These are phyloP conservation scores for Fusarium palustre DNA, from an alignment of 2,329 filamentous ascomycete genomes.

Conservation along the genomic window DNA sequence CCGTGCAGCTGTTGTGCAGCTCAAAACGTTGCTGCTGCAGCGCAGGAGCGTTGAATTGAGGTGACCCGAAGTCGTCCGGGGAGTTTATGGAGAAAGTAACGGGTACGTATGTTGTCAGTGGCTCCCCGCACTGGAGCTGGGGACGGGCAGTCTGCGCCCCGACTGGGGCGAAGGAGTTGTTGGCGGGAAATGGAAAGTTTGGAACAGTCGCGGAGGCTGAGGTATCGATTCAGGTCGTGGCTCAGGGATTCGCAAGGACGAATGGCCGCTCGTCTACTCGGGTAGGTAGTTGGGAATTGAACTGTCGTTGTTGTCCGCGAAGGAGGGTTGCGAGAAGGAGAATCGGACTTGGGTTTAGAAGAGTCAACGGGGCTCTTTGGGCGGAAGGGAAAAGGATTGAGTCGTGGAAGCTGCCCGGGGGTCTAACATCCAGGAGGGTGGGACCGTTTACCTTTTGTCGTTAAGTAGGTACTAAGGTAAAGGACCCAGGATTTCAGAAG, in stretches of 20 bases:
- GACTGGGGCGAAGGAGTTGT: conserved; percentile 29
- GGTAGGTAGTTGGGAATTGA: conserved; percentile 16
- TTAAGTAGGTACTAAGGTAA: neutral
- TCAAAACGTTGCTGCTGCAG: conserved; percentile 29
- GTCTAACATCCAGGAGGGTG: conserved; percentile 45
- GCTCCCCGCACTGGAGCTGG: conserved; percentile 46
- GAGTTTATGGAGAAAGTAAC: conserved; percentile 42
- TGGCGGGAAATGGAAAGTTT: conserved; percentile 22
- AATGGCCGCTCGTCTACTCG: conserved; percentile 3
- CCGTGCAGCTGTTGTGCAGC: conserved; percentile 22
- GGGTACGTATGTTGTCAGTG: conserved; percentile 43
- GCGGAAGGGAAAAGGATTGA: conserved; percentile 37
- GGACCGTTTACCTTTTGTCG: conserved; percentile 26
- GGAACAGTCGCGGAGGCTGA: conserved; percentile 14
- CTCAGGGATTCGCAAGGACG: conserved; percentile 9
- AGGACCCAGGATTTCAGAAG: conserved; percentile 35
- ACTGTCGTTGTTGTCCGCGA: conserved; percentile 14
- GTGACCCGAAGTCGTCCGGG: conserved; percentile 38
- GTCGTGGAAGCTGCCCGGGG: conserved; percentile 46
- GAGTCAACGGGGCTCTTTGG: conserved; percentile 36
- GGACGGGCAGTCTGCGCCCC: conserved; percentile 37
- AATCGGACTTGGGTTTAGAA: conserved; percentile 18
- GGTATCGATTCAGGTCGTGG: conserved; percentile 4
- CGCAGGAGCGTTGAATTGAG: conserved; percentile 36
- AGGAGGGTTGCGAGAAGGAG: conserved; percentile 38